Evolutionary conservation across 179 eudicot genomes (phyloP), one percentile per base, ranked within the genome.

Genomic region (Spinacia oleracea): DNA sequence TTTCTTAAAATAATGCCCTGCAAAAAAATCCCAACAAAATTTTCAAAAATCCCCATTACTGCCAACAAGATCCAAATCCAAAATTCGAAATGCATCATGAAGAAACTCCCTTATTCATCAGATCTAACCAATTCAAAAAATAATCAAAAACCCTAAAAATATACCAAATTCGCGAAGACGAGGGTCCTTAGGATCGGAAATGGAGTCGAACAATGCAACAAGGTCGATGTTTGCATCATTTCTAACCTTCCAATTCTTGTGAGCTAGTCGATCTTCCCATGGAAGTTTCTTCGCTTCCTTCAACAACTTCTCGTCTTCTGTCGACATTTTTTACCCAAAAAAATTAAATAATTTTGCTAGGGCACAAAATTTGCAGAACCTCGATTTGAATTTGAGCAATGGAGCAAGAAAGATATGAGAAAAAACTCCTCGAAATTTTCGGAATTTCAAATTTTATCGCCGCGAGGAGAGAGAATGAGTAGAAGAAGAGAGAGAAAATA

Each of bases 241-340:
- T 58, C 99, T 84, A 53, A 96, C 97, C 77, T 96, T 96, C 99
- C 99, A 93, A 75, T 89, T 96, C 86, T 96, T 96, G 74, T 96
- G 99, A 78, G 68, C 38, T 62, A 96, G 82, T 18, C 99, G 93
- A 89, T 96, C 99, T 70, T 96, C 99, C 99, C 99, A 96, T n/a
- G 97, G 92, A 69, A 89, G 82, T 82, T 96, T 96, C 93, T 96
- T 96, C 83, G 99, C 94, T 82, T 93, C 99, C 83, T 96, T 96
- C 88, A 96, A 84, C 78, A 96, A 86, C 81, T 96, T 96, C 87
- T 96, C 98, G 67, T 96, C 99, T 80, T 96, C 99, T 6, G 88
- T 78, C 74, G 86, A 83, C 86, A 83, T 83, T 68, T 27, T 45
- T 68, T 75, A 70, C 20, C 20, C 27, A 3, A 58, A 42, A 29